Base-by-base conservation (phyloP, 306 rosid genomes). In the Abrus precatorius region DNA sequence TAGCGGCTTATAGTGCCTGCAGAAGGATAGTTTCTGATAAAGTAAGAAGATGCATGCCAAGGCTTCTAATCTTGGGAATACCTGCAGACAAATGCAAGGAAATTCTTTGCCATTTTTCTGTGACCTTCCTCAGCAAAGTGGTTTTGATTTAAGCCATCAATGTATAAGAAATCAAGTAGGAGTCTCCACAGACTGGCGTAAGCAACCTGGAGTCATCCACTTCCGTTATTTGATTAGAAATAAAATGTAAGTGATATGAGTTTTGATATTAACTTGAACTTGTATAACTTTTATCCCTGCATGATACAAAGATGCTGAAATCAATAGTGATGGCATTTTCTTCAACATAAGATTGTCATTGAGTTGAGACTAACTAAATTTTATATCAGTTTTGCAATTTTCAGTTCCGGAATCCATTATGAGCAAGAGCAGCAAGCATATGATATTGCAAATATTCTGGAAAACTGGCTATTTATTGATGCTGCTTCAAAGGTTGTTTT, bases 401-500 rank as follows among this genome's bases (percentile, higher is more conserved):
- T 78, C 0, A 12, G 53, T 1, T 27, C 72, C 53, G 2, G 9
- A 33, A 9, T 32, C 1, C 48, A 1, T 47, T 2, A 2, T 9
- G 75, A 1, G 9, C 5, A 1, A 20, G 80, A 5, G 32, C 28
- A 28, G 41, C 29, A 38, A 12, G 64, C 54, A 55, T 8, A 9
- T n/a, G 50, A 29, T 7, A 32, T 80, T 9, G 82, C 56, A 60
- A 12, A 28, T 12, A 3, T 14, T 55, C 6, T 86, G 33, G 90
- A 86, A 77, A 5, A 48, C 49, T 6, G n/a, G 34, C 79, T 84
- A 27, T 84, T 84, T 77, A 6, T 7, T 2, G 67, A 6, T 14
- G 85, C 92, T 76, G 10, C 82, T 84, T 84, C 90, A n/a, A 47
- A 82, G 89, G 93, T 90, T 76, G 82, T 79, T 40, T 60, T 47